These are phyloP conservation scores for Phytopythium montanum DNA, from an alignment of 352 stramenopile genomes.

Conservation along the genomic window DNA sequence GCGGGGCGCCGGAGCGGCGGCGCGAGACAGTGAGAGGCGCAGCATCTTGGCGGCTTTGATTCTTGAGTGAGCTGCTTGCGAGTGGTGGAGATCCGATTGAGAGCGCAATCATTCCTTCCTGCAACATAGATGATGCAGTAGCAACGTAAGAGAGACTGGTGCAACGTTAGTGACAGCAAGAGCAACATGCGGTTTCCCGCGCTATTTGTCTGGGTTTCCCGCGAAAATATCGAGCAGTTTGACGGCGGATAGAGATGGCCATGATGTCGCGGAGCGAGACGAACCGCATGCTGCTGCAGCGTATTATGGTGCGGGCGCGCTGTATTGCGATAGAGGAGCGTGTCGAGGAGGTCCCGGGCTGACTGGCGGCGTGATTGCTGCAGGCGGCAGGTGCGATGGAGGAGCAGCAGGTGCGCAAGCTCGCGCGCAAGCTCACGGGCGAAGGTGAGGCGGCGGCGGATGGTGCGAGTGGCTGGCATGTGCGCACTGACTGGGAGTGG, in stretches of 20 bases:
- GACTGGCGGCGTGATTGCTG: neutral
- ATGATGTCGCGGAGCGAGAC: constrained; percentile 57
- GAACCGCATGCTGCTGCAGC: constrained; percentile 73
- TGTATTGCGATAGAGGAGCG: neutral
- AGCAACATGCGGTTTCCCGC: neutral
- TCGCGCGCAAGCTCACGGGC: constrained; percentile 56
- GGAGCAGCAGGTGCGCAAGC: constrained; percentile 47
- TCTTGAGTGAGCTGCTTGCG: neutral
- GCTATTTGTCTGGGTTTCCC: constrained; percentile 1
- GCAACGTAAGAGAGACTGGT: neutral
- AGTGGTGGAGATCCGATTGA: neutral
- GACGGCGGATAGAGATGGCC: neutral
- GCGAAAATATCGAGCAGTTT: neutral
- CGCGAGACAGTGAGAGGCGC: neutral
- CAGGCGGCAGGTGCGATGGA: constrained; percentile 67
- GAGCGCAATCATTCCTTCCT: neutral
- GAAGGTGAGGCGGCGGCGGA: constrained; percentile 38
- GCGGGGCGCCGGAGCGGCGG: neutral
- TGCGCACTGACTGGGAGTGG: too few species aligned
- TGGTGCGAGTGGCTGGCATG: neutral
- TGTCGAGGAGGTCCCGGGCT: too few species aligned
- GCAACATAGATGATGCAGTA: neutral
- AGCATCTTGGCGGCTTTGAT: constrained; percentile 3
- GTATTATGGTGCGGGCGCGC: constrained; percentile 45
- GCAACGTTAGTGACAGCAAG: neutral